Base-by-base conservation (phyloP, 169 alveolate species). In the Amoebophrya sp. region DNA sequence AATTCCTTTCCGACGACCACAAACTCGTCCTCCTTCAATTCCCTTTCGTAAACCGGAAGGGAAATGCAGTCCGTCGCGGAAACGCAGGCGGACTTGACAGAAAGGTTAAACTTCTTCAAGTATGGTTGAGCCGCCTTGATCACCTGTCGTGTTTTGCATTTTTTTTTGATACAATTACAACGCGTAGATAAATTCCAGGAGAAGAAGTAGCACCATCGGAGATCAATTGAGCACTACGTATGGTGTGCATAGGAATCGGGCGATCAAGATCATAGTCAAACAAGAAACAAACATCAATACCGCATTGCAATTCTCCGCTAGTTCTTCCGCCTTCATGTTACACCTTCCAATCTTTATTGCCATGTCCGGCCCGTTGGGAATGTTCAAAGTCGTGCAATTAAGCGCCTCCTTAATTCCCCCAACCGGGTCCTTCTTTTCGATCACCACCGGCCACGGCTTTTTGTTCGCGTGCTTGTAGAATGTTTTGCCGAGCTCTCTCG, bases 401-500 rank as follows among this genome's bases (percentile, higher is more conserved):
- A 66, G 83, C 39, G 35, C 83, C 10, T n/a, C 35, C 10, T 25
- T 18, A 25, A 66, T 66, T 0, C 18, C 83, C 10, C 18, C 83
- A 2, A 18, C 35, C 35, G 83, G 83, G 7, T n/a, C 18, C 35
- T 25, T 18, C 83, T 66, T 25, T 3, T 2, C 0, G 83, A 66
- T 66, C 83, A 1, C 18, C 83, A 66, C 83, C 35, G 83, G 83
- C 29, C 29, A 18, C 0, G 83, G 83, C 83, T 18, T 2, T 25
- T 66, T 66, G 83, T 66, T 2, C 39, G 38, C 2, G 35, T 25
- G 1, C 35, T 66, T 66, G 83, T 66, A 66, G 83, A 94, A 94
- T 12, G 66, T n/a, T 40, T 94, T 92, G 66, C 95, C 95, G 90
- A 94, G 92, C 0, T 89, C 90, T 39, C 94, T 77, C 39, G 95